Percentiles rank a stretch among this genome's conserved stretches.
Evolutionary conservation across 106 monocot species (phyloP).

Genomic region (Alisma plantagoaquatica): DNA sequence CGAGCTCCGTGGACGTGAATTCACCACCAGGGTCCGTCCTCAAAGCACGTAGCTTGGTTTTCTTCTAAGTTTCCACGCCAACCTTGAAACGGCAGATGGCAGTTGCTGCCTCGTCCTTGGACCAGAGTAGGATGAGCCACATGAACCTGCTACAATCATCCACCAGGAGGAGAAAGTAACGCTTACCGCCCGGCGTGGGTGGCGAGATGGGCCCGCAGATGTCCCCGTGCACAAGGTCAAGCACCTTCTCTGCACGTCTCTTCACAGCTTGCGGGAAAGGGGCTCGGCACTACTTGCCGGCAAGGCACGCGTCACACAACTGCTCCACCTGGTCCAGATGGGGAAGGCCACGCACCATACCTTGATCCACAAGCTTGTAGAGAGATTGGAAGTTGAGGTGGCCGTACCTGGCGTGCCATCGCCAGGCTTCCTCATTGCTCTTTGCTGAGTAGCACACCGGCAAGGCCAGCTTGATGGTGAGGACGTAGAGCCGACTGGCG

Average conservation of each 20-base stretch:
- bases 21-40: background rate
- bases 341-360: too few species aligned
- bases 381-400: conserved; percentile 3
- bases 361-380: background rate
- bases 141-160: background rate
- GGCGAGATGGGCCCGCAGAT: too few species aligned
- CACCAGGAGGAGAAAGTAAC: conserved; percentile 1
- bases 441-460: background rate
- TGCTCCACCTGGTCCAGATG: background rate
- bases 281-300: conserved; percentile 2
- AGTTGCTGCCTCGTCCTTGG: background rate
- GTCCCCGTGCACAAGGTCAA: conserved; percentile 2
- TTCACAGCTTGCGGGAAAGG: background rate
- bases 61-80: background rate
- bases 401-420: background rate
- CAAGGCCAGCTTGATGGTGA: background rate
- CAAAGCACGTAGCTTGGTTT: background rate
- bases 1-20: background rate
- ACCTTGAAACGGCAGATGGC: background rate
- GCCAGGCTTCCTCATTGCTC: background rate
- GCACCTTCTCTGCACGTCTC: background rate
- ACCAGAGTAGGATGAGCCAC: background rate
- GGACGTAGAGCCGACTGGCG: background rate
- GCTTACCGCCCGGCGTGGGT: background rate
- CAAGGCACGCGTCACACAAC: conserved; percentile 1